Evolutionary conservation across 1,284 basidiomycete species (phyloP), one percentile per base, ranked within the genome.

Genomic region (Xerocomus amazonicus): DNA sequence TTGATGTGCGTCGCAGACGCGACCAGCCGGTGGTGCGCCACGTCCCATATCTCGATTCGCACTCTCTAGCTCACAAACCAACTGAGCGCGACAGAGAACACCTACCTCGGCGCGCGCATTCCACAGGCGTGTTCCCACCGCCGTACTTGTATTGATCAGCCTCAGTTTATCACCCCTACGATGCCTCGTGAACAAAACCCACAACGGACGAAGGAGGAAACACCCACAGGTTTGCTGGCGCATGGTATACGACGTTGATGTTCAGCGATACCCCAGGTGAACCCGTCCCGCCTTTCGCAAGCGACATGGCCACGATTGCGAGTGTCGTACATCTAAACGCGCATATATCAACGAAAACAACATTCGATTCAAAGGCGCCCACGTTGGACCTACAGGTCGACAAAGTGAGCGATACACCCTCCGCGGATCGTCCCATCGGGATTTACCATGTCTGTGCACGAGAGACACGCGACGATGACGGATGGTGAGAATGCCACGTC

Each of bases 1-100:
- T 79, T 79, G 48, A 79, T 67, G 43, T 82, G 80, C 1, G 73
- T 71, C 0, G 75, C 80, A 9, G 78, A 75, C 7, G 74, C 75
- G n/a, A 79, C 73, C 3, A 82, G 69, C 10, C 79, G 72, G 50
- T 65, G 73, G 43, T 76, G 70, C 4, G 73, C 77, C 23, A 59
- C 66, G 43, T 79, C 76, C 80, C 80, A 82, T 38, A 81, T 76
- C 80, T 82, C 8, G 12, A 12, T 31, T 17, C 32, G 6, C 49
- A 32, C 26, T 42, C 1, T 45, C 29, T 41, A 19, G 10, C 31
- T 9, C 12, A 5, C 31, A 8, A 14, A 19, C 16, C 6, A 4
- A 17, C 16, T n/a, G 26, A 16, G 39, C 12, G 12, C 9, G 6
- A 31, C 6, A 33, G 17, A 23, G 19, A 23, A 42, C 4, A 45